Base-by-base conservation (phyloP, 2,329 filamentous ascomycete species). In the Ophiostoma quercus region DNA sequence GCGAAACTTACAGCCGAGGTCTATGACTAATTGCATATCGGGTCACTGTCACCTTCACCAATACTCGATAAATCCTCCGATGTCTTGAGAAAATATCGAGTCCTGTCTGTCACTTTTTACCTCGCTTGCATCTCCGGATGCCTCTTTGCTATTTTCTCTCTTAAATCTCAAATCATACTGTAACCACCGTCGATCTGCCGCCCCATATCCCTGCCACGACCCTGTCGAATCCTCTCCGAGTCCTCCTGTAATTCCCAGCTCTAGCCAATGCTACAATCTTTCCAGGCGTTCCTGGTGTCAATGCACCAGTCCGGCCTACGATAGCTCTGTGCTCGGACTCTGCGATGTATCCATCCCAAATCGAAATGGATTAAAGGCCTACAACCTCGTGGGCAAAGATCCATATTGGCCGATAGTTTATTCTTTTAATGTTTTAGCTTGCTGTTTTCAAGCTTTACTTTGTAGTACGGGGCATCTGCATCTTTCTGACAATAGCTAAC, bases 191-290 rank as follows among this genome's bases (percentile, higher is more conserved):
- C 60, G 60, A 63, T 63, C 60, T 63, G 60, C 60, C 60, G 32
- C 51, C 60, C 60, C 60, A 32, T 63, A 25, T 63, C n/a, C 68
- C 71, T 29, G 62, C 57, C 7, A 8, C 70, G 67, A 41, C 63
- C 69, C n/a, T 57, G 51, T 25, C 22, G n/a, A 57, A 22, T 51
- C 47, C 47, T 51, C n/a, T 41, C 39, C 39, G 39, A 41, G 12
- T 41, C 39, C 43, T 47, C 43, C 43, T n/a, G 43, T 47, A 47
- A 9, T 7, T 47, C 16, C 41, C 22, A 25, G 51, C 51, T 29
- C 12, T 57, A 7, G 19, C 51, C 51, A 57, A 57, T 57, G 22
- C 51, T 29, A 57, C 51, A 57, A 57, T 25, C 3, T 57, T 9
- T 57, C 47, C 51, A 57, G 22, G 51, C 11, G 51, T 47, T 6